Percentiles rank a stretch among this genome's conserved stretches.
phyloP scores from a whole-genome alignment of 2,329 filamentous ascomycete genomes.

The Neonectria magnoliae region DNA sequence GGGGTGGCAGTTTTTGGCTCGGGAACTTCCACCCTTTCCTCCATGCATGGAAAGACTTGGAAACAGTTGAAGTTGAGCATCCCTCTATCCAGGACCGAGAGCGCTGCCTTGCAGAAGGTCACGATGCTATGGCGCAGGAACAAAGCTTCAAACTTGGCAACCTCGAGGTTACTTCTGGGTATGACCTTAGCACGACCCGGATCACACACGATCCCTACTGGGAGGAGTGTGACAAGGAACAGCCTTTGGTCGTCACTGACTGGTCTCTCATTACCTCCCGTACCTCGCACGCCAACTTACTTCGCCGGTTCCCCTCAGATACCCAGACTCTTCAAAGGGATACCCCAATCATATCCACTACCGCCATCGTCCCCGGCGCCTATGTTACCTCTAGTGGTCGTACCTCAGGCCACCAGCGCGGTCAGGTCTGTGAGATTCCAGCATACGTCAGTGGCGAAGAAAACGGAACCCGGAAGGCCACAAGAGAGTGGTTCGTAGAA shows the following conservation, averaged over 20 bases:
- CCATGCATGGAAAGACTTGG: slow-evolving; percentile 45
- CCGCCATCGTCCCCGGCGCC: slow-evolving; percentile 48
- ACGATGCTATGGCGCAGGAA: slow-evolving; percentile 49
- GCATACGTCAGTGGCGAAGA: slow-evolving; percentile 52
- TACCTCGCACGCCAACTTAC: slow-evolving; percentile 51
- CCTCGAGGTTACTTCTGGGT: slow-evolving; percentile 53
- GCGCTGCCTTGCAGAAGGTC: slow-evolving; percentile 47
- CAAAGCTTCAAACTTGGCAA: slow-evolving; percentile 48
- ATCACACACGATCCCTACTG: slow-evolving; percentile 57
- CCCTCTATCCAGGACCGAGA: slow-evolving; percentile 54
- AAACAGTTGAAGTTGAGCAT: slow-evolving; percentile 49
- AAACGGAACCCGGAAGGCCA: slow-evolving; percentile 55
- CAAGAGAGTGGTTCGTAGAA: slow-evolving; percentile 58
- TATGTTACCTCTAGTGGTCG: slow-evolving; percentile 53
- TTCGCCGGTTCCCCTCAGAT: slow-evolving; percentile 53
- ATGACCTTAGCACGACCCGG: slow-evolving; percentile 54
- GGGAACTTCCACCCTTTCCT: slow-evolving; percentile 57
- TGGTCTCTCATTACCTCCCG: slow-evolving; percentile 54
- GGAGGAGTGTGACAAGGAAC: slow-evolving; percentile 53
- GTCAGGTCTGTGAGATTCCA: slow-evolving; percentile 55
- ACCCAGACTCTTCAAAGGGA: slow-evolving; percentile 46
- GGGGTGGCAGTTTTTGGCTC: slow-evolving; percentile 53
- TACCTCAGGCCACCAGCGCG: slow-evolving; percentile 55
- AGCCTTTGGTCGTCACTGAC: slow-evolving; percentile 55
- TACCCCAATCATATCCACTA: slow-evolving; percentile 45